phyloP scores from a whole-genome alignment of 768 basidiomycete species.

The Hemileccinum impolitum region DNA sequence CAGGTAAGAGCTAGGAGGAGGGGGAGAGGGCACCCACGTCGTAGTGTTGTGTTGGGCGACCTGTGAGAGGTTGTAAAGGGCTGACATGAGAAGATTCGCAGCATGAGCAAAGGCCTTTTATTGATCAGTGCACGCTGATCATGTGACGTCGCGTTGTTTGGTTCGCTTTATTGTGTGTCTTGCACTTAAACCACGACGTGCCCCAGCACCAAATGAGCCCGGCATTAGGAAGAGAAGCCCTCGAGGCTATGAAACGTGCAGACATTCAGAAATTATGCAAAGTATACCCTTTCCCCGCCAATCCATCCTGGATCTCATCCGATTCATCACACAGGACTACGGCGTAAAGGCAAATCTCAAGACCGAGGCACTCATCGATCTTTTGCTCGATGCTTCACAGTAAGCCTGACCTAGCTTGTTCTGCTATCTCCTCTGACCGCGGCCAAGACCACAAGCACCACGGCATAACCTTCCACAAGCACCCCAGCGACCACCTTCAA shows the following conservation, averaged over 20 bases:
- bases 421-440: constrained; percentile 34
- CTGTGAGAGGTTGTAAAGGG: constrained; percentile 48
- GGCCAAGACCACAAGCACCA: constrained; percentile 24
- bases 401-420: constrained; percentile 36
- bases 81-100: constrained; percentile 22
- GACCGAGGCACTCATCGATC: constrained; percentile 73
- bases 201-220: constrained; percentile 35
- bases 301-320: constrained; percentile 12
- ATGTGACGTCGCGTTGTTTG: constrained; percentile 55
- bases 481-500: constrained; percentile 30
- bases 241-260: constrained; percentile 51
- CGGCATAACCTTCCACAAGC: constrained; percentile 18
- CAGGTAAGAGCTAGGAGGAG: constrained; percentile 6
- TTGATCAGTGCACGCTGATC: constrained; percentile 18
- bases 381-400: constrained; percentile 54
- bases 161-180: constrained; percentile 37
- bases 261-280: constrained; percentile 63
- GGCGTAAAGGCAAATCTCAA: constrained; percentile 83
- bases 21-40: constrained; percentile 35
- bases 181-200: constrained; percentile 44
- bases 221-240: constrained; percentile 41
- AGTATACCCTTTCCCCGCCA: constrained; percentile 35
- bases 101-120: not conserved
- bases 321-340: constrained; percentile 50
- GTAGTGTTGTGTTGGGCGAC: constrained; percentile 57